Evolutionary conservation across 805 yeast genomes (phyloP), one percentile per base, ranked within the genome.

Genomic region (Pichia manshurica): DNA sequence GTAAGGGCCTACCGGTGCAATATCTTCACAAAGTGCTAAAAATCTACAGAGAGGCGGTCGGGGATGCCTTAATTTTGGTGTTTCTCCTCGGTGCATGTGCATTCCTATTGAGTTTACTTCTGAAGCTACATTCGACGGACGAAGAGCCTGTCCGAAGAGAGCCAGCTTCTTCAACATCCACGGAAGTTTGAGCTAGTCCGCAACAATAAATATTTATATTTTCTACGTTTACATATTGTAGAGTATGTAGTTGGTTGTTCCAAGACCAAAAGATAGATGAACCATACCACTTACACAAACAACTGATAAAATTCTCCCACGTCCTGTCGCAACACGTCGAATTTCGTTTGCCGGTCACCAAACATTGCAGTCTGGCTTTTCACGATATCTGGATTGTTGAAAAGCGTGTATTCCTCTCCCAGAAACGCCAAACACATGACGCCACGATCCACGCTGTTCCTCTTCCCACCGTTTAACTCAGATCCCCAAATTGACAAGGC

Each of bases 401-500:
- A 47, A 1, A 32, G 3, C 2, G 23, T 40, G 13, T 46, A 58
- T 34, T 62, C 59, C 42, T 64, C 67, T 10, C 53, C 53, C 16
- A 58, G 45, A 48, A 55, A 64, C 29, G 54, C 53, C 38, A 64
- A 48, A 31, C 60, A 56, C 19, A 53, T 47, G 15, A 61, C 22
- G 1, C 66, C 56, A 36, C 53, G 53, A 39, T 61, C 57, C 10
- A 56, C 53, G 42, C 3, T 17, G 9, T 23, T 19, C 3, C 10
- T 23, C 28, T 9, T 33, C 22, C 17, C n/a, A 13, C 28, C 4
- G 25, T 28, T 19, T 12, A 41, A 21, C 25, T 22, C 36, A 32
- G 54, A 49, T 1, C 57, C 46, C 46, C 57, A 67, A 1, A 68
- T 55, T 0, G 57, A 47, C 6, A 68, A 60, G 1, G 72, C 71